phyloP scores from a whole-genome alignment of 2,329 filamentous ascomycete genomes.

The Colletotrichum eleusines region DNA sequence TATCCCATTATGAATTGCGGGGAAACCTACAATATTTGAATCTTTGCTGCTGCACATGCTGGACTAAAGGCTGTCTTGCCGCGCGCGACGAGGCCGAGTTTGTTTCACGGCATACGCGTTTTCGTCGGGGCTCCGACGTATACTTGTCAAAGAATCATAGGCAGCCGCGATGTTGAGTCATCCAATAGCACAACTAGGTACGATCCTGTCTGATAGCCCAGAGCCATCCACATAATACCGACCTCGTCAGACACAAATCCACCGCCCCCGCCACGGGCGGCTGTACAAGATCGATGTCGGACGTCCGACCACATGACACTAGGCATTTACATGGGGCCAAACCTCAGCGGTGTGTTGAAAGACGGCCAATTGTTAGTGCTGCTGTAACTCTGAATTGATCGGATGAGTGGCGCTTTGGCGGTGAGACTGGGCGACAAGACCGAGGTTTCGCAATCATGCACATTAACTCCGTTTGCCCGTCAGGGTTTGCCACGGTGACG shows the following conservation, averaged over 20 bases:
- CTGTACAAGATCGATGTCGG: slow-evolving; percentile 18
- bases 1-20: neutral
- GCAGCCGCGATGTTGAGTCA: no score
- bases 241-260: neutral
- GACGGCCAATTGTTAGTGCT: neutral
- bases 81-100: neutral
- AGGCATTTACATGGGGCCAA: neutral
- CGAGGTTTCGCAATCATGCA: slow-evolving; percentile 1
- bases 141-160: neutral
- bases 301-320: slow-evolving; percentile 19
- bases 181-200: neutral
- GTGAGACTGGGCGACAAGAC: slow-evolving; percentile 16
- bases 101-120: slow-evolving; percentile 21
- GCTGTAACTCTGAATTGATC: neutral
- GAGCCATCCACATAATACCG: neutral
- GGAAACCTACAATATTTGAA: slow-evolving; percentile 13
- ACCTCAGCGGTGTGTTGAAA: neutral
- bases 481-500: neutral
- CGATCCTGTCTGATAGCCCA: neutral
- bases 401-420: slow-evolving; percentile 2
- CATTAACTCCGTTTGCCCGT: slow-evolving; percentile 2
- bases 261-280: neutral
- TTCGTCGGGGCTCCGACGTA: neutral
- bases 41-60: neutral
- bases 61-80: neutral